Conservation (phyloP, 257 asterid genomes). For the Fraxinus quadrangulata region DNA sequence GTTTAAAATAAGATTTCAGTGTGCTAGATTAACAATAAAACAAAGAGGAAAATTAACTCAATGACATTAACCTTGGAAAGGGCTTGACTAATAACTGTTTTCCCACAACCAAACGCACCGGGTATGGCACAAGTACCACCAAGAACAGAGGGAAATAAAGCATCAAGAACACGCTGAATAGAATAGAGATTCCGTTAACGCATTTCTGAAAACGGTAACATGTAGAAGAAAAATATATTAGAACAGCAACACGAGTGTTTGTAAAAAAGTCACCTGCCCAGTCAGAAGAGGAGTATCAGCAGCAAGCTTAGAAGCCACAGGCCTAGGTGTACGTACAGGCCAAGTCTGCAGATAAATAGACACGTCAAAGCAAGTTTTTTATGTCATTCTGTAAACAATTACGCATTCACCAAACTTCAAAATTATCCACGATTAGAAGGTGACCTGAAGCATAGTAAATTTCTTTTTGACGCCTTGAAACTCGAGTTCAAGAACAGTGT, state of each 20-base stretch:
- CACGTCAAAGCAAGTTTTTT: slow-evolving; percentile 10
- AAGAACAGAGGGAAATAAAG: slow-evolving; percentile 96
- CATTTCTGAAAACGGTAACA: slow-evolving; percentile 13
- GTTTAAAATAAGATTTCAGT: slow-evolving; percentile 14
- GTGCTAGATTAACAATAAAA: slow-evolving; percentile 14
- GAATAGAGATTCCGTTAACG: slow-evolving; percentile 32
- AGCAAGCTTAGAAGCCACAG: slow-evolving; percentile 93
- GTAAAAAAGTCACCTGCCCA: slow-evolving; percentile 74
- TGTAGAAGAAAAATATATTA: neutral
- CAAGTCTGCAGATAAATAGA: slow-evolving; percentile 61
- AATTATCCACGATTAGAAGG: slow-evolving; percentile 21
- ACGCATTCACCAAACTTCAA: slow-evolving; percentile 10
- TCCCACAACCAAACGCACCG: slow-evolving; percentile 99
- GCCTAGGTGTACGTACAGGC: slow-evolving; percentile 99
- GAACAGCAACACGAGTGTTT: neutral
- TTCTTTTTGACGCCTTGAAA: slow-evolving; percentile 94
- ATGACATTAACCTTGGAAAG: slow-evolving; percentile 79
- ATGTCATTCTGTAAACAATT: neutral
- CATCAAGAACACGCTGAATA: slow-evolving; percentile 97
- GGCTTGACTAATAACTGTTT: slow-evolving; percentile 99
- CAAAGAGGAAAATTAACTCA: slow-evolving; percentile 12
- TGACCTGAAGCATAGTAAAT: slow-evolving; percentile 97
- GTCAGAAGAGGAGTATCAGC: slow-evolving; percentile 99
- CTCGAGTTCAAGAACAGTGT: slow-evolving; percentile 97
- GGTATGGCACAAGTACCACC: slow-evolving; percentile 99